Evolutionary conservation across 257 asterid genomes (phyloP), one percentile per base, ranked within the genome.

Genomic region (Nicotiana benthamiana): DNA sequence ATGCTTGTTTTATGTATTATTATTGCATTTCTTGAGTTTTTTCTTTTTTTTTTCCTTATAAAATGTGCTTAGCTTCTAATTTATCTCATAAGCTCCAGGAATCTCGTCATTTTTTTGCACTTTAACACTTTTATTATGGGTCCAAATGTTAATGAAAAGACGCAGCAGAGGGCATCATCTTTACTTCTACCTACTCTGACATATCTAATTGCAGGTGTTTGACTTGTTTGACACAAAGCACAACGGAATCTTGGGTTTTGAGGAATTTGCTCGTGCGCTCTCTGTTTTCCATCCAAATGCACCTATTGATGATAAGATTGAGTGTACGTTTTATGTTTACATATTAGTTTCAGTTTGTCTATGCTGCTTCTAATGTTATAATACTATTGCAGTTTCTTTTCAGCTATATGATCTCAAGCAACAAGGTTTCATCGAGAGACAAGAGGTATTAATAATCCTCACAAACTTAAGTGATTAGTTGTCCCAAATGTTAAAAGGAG

Each of bases 271-370:
- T 46, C 96, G 97, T 70, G 99, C 99, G 20, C 97, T 96, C 78
- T 96, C 99, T 62, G 99, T 96, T 59, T 96, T 96, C 90, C 99
- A 96, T 85, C 99, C 99, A 80, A 90, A 94, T 86, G 99, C 99
- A 80, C 98, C 98, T 79, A 90, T 94, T 79, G 98, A 92, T 86
- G 97, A 91, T 75, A 96, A 96, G 93, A 94, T 96, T 62, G 98
- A 94, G 84, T 96, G 99, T 96, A 85, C 4, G 89, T 81, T 27
- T 40, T 20, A 53, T 51, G 15, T 56, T 30, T 82, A 24, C 52
- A 30, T 20, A 46, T 54, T 83, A 64, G 43, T 53, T 46, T 27
- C 26, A 27, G 46, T 12, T 46, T 2, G 16, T 40, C 51, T 16
- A 8, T 16, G 61, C 17, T 68, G 16, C 28, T 66, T 46, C 52